Base-by-base conservation (phyloP, 306 rosid species). In the Elaeagnus macrophylla region DNA sequence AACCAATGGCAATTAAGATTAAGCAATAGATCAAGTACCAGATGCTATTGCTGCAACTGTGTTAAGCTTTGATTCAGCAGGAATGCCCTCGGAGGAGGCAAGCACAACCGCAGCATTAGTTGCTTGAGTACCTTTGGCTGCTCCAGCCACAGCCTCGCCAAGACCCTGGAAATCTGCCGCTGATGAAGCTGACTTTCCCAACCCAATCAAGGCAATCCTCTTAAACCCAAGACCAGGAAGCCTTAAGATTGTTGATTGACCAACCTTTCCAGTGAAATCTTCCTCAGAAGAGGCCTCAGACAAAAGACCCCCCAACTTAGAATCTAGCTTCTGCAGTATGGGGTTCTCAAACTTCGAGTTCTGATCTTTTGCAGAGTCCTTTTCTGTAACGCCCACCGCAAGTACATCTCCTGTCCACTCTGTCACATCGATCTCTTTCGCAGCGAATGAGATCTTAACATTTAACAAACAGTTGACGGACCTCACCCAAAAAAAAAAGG, bases 351-450 rank as follows among this genome's bases (percentile, higher is more conserved):
- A 93, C 53, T 69, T 81, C 7, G 78, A 82, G 38, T 82, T 79
- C 44, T 66, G 78, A 68, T 84, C 94, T 67, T 75, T 93, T 0
- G 57, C 60, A 59, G 82, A 19, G 54, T 93, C 99, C 62, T 87
- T 87, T 80, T 80, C 99, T 0, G 89, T 81, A 14, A 93, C 99
- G 12, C 88, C 99, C 15, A 93, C 95, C 0, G 96, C 94, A 14
- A 93, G 79, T 35, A 93, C 76, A 59, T 93, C 99, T 41, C 99
- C 99, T 55, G 82, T 77, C 99, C 99, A 93, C 75, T 87, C 90
- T 20, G 79, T 68, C 36, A 77, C 79, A 66, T 87, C 86, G 54
- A 81, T 56, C 51, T 82, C 94, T 63, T 85, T 87, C 0, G 94
- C 84, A 42, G 88, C 38, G 64, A 87, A 87, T 36, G 73, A 54